Evolutionary conservation across 148 eudicot species (phyloP).

Genomic region (Rheum nobile): DNA sequence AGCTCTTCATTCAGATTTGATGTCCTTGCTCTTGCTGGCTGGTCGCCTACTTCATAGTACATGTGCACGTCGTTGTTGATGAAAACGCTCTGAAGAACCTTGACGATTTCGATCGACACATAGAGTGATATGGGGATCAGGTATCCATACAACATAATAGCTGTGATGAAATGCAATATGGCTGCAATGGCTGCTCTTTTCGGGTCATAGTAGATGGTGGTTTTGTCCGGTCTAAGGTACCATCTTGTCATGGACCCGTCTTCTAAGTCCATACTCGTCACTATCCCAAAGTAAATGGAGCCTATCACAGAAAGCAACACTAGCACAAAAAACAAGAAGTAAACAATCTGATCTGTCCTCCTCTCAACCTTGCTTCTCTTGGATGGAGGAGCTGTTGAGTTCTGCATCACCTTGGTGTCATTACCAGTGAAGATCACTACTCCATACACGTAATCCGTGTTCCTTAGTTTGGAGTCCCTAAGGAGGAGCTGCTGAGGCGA

Average conservation of each 20-base stretch:
- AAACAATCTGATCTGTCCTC: constrained; percentile 46
- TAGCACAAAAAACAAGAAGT: constrained; percentile 34
- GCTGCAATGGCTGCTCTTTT: constrained; percentile 32
- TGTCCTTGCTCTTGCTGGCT: constrained; percentile 62
- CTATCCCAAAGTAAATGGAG: constrained; percentile 37
- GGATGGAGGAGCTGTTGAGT: constrained; percentile 55
- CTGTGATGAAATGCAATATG: constrained; percentile 39
- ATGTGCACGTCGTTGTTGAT: constrained; percentile 46
- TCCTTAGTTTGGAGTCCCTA: constrained; percentile 53
- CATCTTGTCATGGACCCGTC: constrained; percentile 44
- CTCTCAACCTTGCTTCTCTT: constrained; percentile 61
- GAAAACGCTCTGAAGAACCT: constrained; percentile 47
- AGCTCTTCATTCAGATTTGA: constrained; percentile 73
- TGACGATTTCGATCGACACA: constrained; percentile 59
- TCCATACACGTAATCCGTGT: constrained; percentile 56
- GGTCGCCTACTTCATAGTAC: constrained; percentile 51
- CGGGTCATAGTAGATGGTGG: constrained; percentile 37
- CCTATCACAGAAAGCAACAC: constrained; percentile 31
- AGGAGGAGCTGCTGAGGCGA: constrained; percentile 50
- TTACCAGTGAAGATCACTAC: constrained; percentile 56
- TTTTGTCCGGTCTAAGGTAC: constrained; percentile 48
- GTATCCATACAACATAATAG: constrained; percentile 48
- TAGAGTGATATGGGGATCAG: constrained; percentile 59
- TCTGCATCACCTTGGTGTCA: constrained; percentile 62
- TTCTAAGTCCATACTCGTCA: constrained; percentile 30